Conservation (phyloP, 345 rosid species). For the Abelmoschus esculentus region DNA sequence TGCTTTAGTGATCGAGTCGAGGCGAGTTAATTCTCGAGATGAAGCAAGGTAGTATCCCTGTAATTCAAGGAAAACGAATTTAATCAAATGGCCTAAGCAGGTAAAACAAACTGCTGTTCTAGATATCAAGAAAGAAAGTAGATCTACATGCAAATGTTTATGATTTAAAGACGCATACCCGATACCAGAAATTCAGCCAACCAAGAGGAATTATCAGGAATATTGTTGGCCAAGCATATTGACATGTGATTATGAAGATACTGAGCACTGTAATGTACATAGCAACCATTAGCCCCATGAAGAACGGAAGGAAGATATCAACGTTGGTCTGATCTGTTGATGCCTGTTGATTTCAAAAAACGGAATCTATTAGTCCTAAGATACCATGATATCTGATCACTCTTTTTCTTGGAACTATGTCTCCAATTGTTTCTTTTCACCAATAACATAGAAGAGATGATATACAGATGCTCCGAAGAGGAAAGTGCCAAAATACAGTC, state of each 20-base stretch:
- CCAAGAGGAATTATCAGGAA: constrained; percentile 78
- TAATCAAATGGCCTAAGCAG: neutral
- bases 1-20: constrained; percentile 91
- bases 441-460: neutral
- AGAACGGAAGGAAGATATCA: constrained; percentile 66
- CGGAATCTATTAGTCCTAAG: constrained; percentile 7
- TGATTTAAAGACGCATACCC: constrained; percentile 43
- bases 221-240: constrained; percentile 86
- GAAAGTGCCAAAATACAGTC: too few species aligned
- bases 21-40: constrained; percentile 81
- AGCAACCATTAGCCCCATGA: constrained; percentile 40
- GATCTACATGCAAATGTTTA: neutral
- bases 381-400: neutral
- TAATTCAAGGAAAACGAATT: neutral
- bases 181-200: constrained; percentile 79
- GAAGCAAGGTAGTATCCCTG: constrained; percentile 79
- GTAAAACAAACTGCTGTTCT: neutral
- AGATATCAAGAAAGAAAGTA: neutral
- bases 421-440: neutral
- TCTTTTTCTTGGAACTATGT: neutral
- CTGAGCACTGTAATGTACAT: constrained; percentile 65
- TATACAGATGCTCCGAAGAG: neutral
- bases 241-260: constrained; percentile 81
- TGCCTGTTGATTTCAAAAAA: constrained; percentile 43
- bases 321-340: constrained; percentile 77